Percentiles rank a stretch among this genome's conserved stretches.
Conservation (phyloP, 495 filamentous ascomycete species). For the Podospora fimiseda region DNA sequence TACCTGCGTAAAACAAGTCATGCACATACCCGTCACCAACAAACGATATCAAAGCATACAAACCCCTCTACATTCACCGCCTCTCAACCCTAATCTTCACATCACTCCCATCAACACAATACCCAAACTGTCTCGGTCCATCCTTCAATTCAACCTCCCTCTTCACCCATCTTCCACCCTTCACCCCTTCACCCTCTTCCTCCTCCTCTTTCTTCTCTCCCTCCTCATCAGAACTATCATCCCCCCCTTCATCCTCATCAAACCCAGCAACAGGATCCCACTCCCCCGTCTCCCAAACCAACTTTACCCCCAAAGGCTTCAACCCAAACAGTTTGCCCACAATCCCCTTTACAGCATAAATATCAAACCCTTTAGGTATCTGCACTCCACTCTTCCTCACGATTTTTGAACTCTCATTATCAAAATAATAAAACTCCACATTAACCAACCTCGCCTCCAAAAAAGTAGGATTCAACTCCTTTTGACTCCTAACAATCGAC, state of each 20-base stretch:
- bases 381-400: slow-evolving; percentile 32
- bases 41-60: not conserved
- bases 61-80: slow-evolving; percentile 13
- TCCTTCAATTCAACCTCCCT: slow-evolving; percentile 77
- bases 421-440: slow-evolving; percentile 49
- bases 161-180: slow-evolving; percentile 52
- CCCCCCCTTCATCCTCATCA: slow-evolving; percentile 52
- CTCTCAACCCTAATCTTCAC: slow-evolving; percentile 64
- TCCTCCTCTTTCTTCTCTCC: slow-evolving; percentile 14
- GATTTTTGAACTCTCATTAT: slow-evolving; percentile 14
- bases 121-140: slow-evolving; percentile 73
- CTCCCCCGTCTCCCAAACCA: slow-evolving; percentile 80
- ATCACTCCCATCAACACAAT: slow-evolving; percentile 66
- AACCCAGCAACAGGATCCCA: slow-evolving; percentile 68
- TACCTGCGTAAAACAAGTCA: not conserved
- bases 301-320: slow-evolving; percentile 52
- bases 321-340: slow-evolving; percentile 64
- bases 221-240: slow-evolving; percentile 47
- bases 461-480: slow-evolving; percentile 54
- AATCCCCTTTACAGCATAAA: slow-evolving; percentile 75
- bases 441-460: slow-evolving; percentile 67
- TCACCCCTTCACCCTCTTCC: slow-evolving; percentile 14
- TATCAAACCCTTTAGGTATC: slow-evolving; percentile 68
- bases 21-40: not conserved
- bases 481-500: slow-evolving; percentile 43